These are phyloP conservation scores for Sporothrix luriei DNA, from an alignment of 2,329 filamentous ascomycete genomes.

Conservation along the genomic window DNA sequence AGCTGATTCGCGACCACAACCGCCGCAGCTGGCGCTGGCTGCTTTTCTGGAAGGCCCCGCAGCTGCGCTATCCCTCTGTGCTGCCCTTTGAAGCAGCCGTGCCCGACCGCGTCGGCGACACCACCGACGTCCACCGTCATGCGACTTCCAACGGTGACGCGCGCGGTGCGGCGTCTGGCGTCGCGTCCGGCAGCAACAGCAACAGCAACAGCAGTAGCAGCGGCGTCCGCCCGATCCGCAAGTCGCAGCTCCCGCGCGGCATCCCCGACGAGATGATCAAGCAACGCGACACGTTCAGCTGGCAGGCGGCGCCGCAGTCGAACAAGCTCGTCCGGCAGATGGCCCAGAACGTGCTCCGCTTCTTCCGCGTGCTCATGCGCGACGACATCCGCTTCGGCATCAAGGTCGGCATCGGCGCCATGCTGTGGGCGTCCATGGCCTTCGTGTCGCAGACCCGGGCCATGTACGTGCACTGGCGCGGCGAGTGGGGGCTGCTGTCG, in stretches of 20 bases:
- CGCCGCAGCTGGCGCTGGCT: slow-evolving; percentile 81
- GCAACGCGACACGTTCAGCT: slow-evolving; percentile 57
- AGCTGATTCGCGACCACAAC: slow-evolving; percentile 66
- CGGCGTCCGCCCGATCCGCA: slow-evolving; percentile 51
- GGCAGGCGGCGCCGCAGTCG: slow-evolving; percentile 57
- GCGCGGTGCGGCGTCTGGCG: not conserved
- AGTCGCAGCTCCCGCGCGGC: slow-evolving; percentile 58
- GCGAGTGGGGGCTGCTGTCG: slow-evolving; percentile 93
- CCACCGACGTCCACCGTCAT: not conserved
- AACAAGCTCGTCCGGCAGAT: slow-evolving; percentile 49
- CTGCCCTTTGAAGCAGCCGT: slow-evolving; percentile 47
- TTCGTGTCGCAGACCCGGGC: slow-evolving; percentile 79
- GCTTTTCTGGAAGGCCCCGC: slow-evolving; percentile 65
- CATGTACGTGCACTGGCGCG: slow-evolving; percentile 83
- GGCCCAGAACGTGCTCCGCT: slow-evolving; percentile 52
- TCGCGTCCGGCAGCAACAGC: not conserved
- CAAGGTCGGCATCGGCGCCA: slow-evolving; percentile 89
- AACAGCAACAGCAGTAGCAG: not conserved
- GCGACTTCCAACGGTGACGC: not conserved
- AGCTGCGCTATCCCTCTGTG: slow-evolving; percentile 34
- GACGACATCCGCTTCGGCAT: slow-evolving; percentile 75
- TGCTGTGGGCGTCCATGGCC: slow-evolving; percentile 84
- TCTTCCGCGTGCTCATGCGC: slow-evolving; percentile 53
- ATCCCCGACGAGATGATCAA: slow-evolving; percentile 58
- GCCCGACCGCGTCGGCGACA: not conserved